These are phyloP conservation scores for Collybia mongolica DNA, from an alignment of 768 basidiomycete species.

Conservation along the genomic window DNA sequence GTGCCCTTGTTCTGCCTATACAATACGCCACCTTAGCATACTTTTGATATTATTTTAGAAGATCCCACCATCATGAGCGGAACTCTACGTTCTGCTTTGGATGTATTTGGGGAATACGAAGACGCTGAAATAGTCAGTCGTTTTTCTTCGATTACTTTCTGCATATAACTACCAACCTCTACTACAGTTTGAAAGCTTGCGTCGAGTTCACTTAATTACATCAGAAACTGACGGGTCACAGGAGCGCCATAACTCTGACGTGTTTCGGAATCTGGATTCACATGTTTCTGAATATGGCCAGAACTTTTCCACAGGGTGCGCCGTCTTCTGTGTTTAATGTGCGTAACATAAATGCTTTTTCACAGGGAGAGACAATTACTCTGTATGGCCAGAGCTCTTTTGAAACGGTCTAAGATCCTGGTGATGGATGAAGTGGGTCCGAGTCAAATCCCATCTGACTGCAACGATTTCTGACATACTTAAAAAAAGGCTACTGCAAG, in stretches of 20 bases:
- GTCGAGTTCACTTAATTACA: conserved; percentile 78
- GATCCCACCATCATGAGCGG: conserved; percentile 89
- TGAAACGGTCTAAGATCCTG: conserved; percentile 72
- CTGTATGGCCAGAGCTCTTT: conserved; percentile 83
- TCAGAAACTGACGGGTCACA: conserved; percentile 44
- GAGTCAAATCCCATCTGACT: neutral
- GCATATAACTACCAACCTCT: neutral
- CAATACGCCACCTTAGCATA: neutral
- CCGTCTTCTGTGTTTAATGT: neutral
- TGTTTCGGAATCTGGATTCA: conserved; percentile 75
- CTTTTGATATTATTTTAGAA: conserved; percentile 43
- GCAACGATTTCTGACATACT: neutral
- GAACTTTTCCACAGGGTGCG: conserved; percentile 83
- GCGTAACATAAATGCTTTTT: neutral
- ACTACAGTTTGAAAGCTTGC: conserved; percentile 76
- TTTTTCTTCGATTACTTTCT: neutral
- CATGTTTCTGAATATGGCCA: conserved; percentile 82
- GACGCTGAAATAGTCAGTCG: conserved; percentile 74
- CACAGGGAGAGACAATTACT: conserved; percentile 75
- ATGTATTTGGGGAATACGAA: conserved; percentile 84
- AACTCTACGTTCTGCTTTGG: conserved; percentile 76
- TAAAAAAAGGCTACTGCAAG: conserved; percentile 62
- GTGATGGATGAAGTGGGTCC: conserved; percentile 75
- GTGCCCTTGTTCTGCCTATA: neutral
- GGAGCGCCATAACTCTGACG: conserved; percentile 62